Base-by-base conservation (phyloP, 2,329 filamentous ascomycete genomes). In the Alternaria alternata region DNA sequence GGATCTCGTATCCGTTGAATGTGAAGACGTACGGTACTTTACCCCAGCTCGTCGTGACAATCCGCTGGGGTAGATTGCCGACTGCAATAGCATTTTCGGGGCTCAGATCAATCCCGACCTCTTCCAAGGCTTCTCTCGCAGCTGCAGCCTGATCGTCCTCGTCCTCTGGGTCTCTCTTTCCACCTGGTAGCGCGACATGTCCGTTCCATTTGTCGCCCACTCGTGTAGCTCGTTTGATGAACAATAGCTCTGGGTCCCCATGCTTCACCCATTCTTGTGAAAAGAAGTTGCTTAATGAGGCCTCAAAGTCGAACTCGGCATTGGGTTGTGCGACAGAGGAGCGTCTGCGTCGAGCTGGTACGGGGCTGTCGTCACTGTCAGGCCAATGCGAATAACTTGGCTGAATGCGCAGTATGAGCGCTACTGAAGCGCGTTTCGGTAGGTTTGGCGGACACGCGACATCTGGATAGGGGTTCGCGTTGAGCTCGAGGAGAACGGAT, bases 171-270 rank as follows among this genome's bases (percentile, higher is more conserved):
- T 91, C 89, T 64, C 88, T 80, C 70, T 88, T 89, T 2, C 89
- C 89, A 22, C 89, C 89, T 0, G 89, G 89, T 4, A 91, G 77
- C 0, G 89, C 89, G 57, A 91, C 85, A 79, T 91, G 89, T 3
- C 86, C 85, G 1, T 87, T 90, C 89, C 89, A 91, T 58, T 88
- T 81, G 74, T 91, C 89, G 7, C 88, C 88, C 55, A 84, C 81
- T 38, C 89, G 81, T 4, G 88, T 84, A 3, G 89, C 86, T 46
- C 89, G 81, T 72, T 91, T 91, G 75, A 91, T 91, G 74, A 91
- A 91, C 4, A 91, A 81, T n/a, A 88, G 80, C 74, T 91, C 89
- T 0, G 89, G 86, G 62, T 89, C 86, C 24, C 88, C 88, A 73
- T 89, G 78, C 64, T 85, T 83, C 7, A 89, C 87, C 89, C 89